Evolutionary conservation across 2,329 filamentous ascomycete genomes (phyloP).

Genomic region (Fusarium annulatum): DNA sequence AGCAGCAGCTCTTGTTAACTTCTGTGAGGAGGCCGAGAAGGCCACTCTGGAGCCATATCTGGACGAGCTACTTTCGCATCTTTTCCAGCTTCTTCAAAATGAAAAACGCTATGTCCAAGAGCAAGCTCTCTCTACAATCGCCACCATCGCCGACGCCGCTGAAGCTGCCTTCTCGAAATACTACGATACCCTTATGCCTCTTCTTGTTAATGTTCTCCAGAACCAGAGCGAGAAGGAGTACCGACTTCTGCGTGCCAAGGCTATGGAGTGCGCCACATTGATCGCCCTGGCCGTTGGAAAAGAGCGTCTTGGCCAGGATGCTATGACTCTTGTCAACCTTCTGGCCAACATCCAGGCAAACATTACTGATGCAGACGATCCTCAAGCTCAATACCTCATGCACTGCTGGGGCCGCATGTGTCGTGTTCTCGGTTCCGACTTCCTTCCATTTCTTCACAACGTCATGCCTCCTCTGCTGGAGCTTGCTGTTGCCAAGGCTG

Average conservation of each 20-base stretch:
- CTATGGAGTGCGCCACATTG: constrained; percentile 98
- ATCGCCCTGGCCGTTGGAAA: constrained; percentile 96
- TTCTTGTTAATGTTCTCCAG: constrained; percentile 88
- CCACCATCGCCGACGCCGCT: constrained; percentile 97
- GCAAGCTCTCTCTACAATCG: constrained; percentile 96
- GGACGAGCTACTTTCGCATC: constrained; percentile 83
- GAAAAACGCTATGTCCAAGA: constrained; percentile 97
- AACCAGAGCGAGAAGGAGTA: constrained; percentile 95
- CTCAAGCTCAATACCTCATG: constrained; percentile 95
- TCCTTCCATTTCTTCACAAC: constrained; percentile 89
- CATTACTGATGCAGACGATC: constrained; percentile 92
- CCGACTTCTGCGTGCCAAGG: constrained; percentile 90
- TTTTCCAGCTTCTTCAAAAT: constrained; percentile 89
- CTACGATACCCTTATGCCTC: constrained; percentile 95
- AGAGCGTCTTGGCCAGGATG: constrained; percentile 88
- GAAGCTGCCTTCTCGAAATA: constrained; percentile 95
- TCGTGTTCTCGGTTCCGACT: constrained; percentile 88
- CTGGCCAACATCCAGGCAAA: constrained; percentile 87
- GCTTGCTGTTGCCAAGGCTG: constrained; percentile 92
- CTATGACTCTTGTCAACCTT: constrained; percentile 86
- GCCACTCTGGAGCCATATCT: constrained; percentile 91
- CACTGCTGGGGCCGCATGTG: constrained; percentile 99
- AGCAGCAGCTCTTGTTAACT: constrained; percentile 97
- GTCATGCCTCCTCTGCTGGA: constrained; percentile 96
- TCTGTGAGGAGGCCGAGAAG: constrained; percentile 98